Evolutionary conservation across 345 rosid genomes (phyloP), one percentile per base, ranked within the genome.

Genomic region (Turritis glabra): DNA sequence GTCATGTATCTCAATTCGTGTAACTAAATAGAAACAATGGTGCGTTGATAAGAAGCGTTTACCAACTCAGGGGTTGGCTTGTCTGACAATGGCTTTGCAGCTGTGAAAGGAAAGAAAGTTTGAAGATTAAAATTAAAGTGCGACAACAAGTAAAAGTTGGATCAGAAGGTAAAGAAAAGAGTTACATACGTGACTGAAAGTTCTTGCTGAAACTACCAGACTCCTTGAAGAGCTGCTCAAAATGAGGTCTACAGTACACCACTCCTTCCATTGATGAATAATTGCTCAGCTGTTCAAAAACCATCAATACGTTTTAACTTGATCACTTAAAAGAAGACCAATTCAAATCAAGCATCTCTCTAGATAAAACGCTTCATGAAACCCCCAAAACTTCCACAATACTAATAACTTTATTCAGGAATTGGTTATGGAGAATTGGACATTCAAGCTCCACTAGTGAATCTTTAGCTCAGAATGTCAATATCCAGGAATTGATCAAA

Each of bases 241-340:
- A 92, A 73, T 92, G 99, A 73, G 99, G 99, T 84, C 86, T 92
- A 66, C 99, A 95, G 71, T 96, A 96, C 58, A 96, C 71, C 47
- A 96, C 96, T 76, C 98, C 97, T 81, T 92, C 99, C 99, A 92
- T 96, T 0, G 99, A 96, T 68, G 93, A 90, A 80, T 90, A 96
- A 53, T 89, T 96, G 75, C 98, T 85, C 78, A 90, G 86, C 98
- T 96, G 87, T 25, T 57, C 35, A 7, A 67, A 80, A 66, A 50
- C 67, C 71, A 79, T 26, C 38, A 11, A 68, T 19, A 57, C 32
- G 14, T n/a, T 72, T 71, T 46, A 53, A 32, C 19, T 62, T 74
- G 30, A 33, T 68, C 56, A 19, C 15, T 8, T 18, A 19, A 55
- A 71, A 33, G 13, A 35, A 54, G 13, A 55, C 48, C n/a, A n/a